Conservation (phyloP, 1,139 yeast genomes). For the Debaryomycetaceae sp. region DNA sequence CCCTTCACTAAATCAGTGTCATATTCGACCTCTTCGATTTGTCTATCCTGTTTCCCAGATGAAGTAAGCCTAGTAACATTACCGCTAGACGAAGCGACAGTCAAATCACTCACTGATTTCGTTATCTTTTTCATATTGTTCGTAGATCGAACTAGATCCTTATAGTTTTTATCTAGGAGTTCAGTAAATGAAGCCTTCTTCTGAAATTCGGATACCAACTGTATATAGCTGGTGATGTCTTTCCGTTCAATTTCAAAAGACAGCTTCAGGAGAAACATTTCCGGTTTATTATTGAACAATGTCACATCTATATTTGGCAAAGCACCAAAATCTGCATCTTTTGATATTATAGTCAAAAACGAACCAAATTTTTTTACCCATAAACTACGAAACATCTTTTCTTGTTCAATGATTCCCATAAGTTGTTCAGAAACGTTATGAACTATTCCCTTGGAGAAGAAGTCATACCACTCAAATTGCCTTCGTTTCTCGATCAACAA, state of each 20-base stretch:
- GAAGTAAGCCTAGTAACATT: constrained; percentile 12
- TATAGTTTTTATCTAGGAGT: constrained; percentile 45
- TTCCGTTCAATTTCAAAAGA: constrained; percentile 32
- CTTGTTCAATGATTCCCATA: constrained; percentile 57
- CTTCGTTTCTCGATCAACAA: constrained; percentile 67
- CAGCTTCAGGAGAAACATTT: constrained; percentile 20
- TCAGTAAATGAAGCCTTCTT: constrained; percentile 27
- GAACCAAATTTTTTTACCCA: constrained; percentile 66
- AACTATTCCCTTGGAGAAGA: constrained; percentile 48
- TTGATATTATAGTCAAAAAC: constrained; percentile 33
- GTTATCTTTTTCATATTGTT: constrained; percentile 37
- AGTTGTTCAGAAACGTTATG: constrained; percentile 57
- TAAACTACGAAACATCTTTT: constrained; percentile 49
- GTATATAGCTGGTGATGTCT: constrained; percentile 37
- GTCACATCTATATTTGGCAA: constrained; percentile 44
- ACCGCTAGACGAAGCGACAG: constrained; percentile 17
- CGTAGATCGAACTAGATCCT: constrained; percentile 42
- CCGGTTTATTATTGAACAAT: constrained; percentile 23
- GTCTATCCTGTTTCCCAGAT: constrained; percentile 17
- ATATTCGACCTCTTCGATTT: constrained; percentile 20
- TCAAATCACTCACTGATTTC: constrained; percentile 30
- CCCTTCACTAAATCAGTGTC: constrained; percentile 48
- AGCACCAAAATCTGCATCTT: constrained; percentile 14
- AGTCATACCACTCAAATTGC: constrained; percentile 63
- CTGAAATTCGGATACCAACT: constrained; percentile 20